These are phyloP conservation scores for Taxillus chinensis DNA, from an alignment of 164 flowering plant species.

Conservation along the genomic window DNA sequence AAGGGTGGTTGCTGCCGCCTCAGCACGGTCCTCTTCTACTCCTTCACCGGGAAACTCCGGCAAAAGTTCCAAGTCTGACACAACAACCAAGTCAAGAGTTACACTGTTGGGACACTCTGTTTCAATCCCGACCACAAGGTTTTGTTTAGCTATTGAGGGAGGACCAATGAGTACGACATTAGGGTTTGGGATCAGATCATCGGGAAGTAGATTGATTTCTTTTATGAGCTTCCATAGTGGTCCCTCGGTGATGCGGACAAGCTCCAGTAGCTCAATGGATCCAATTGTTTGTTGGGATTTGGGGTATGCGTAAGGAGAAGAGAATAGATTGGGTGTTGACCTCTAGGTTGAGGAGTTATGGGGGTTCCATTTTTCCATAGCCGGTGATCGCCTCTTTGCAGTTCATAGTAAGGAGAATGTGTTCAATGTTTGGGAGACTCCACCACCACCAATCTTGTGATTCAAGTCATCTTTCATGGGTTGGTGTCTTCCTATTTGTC, in stretches of 20 bases:
- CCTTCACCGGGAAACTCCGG: constrained; percentile 49
- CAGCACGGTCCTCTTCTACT: constrained; percentile 63
- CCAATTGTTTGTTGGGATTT: constrained; percentile 71
- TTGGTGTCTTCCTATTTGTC: too few relatives aligned
- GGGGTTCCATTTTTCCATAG: constrained; percentile 85
- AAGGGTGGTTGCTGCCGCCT: too few relatives aligned
- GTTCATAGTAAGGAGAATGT: constrained; percentile 84
- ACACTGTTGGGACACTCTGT: constrained; percentile 67
- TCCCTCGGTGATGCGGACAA: constrained; percentile 80
- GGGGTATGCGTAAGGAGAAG: constrained; percentile 54
- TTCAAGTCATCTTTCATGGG: background rate
- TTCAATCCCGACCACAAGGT: constrained; percentile 35
- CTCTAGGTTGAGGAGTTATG: constrained; percentile 60
- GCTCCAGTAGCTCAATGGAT: constrained; percentile 64
- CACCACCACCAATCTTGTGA: constrained; percentile 39
- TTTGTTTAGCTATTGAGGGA: constrained; percentile 71
- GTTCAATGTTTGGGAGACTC: constrained; percentile 87
- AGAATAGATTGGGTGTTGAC: constrained; percentile 73
- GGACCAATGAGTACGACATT: constrained; percentile 81
- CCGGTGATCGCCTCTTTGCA: constrained; percentile 78
- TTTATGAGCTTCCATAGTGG: constrained; percentile 70
- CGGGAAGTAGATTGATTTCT: constrained; percentile 72
- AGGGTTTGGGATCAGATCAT: constrained; percentile 83
- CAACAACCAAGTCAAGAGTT: constrained; percentile 59
- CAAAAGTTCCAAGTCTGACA: constrained; percentile 57